Base-by-base conservation (phyloP, 176 grass and related monocot species). In the Aegilops tauschii region DNA sequence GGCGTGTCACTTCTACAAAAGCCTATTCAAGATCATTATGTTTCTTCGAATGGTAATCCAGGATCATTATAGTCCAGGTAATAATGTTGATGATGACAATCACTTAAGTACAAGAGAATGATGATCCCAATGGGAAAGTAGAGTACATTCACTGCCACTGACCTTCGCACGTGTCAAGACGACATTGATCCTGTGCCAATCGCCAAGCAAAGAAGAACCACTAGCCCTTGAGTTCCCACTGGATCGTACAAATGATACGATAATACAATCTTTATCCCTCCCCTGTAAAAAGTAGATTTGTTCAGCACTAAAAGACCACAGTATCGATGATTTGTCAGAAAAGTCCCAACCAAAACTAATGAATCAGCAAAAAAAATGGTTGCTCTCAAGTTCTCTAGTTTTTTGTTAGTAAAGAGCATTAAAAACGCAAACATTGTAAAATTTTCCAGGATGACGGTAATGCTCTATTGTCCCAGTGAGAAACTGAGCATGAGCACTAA, bases 141-240 rank as follows among this genome's bases (percentile, higher is more conserved):
- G 36, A 37, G 36, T 80, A 23, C 11, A 77, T 54, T 49, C 11
- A 10, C 27, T 67, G 30, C 14, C 61, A 13, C 39, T 83, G 86
- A 98, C 96, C 91, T 98, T 98, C 30, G 96, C 93, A 73, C 96
- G 93, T 83, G 96, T 96, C 64, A 98, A 85, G 61, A 95, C 87
- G 35, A 96, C 96, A 77, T 96, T 96, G 45, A 98, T 98, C 37
- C 93, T 91, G 71, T 94, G 96, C 93, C 96, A 96, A 90, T 98
- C 90, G 59, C 96, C 93, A 91, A 98, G 96, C 76, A 98, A 92
- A 81, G 93, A 92, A 80, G 90, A 93, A 74, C 85, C 88, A 82
- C 90, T 88, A 16, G 88, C 88, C 82, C 71, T 91, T 21, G 76
- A 82, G 79, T 87, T 90, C 56, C 52, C 70, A 84, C 50, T 88